These are phyloP conservation scores for Populus hybrid DNA, from an alignment of 441 rosid species.

Conservation along the genomic window DNA sequence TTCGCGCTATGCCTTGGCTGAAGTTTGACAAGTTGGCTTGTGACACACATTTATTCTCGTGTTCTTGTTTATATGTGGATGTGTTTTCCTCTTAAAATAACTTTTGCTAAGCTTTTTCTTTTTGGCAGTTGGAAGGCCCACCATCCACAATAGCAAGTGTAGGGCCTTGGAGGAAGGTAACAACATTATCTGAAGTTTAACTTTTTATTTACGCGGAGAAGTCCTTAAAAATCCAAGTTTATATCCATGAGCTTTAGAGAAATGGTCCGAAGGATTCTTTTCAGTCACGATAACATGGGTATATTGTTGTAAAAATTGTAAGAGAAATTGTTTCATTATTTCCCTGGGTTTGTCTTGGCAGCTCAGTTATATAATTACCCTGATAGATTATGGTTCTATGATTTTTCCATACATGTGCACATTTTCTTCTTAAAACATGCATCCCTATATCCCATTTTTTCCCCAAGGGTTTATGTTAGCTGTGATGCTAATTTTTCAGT, in stretches of 20 bases:
- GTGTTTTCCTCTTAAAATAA: neutral
- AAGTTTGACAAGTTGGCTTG: neutral
- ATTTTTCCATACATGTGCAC: neutral
- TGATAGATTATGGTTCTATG: neutral
- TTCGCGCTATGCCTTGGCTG: no score
- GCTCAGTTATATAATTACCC: neutral
- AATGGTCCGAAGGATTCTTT: neutral
- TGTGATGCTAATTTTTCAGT: conserved; percentile 5
- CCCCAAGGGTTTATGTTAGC: neutral
- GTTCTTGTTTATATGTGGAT: neutral
- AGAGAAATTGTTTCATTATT: neutral
- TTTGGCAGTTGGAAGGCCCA: conserved; percentile 63
- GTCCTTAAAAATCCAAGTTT: neutral
- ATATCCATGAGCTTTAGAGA: neutral
- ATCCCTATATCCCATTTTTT: neutral
- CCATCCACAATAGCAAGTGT: conserved; percentile 61
- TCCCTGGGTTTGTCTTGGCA: neutral
- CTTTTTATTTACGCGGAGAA: neutral
- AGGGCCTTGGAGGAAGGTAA: conserved; percentile 97
- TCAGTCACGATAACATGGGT: neutral
- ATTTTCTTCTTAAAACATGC: neutral
- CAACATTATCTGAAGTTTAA: neutral
- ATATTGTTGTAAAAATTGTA: neutral
- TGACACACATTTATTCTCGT: neutral
- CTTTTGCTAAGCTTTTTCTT: conserved; percentile 14